Conservation (phyloP, 1,284 basidiomycete genomes). For the Apiotrichum veenhuisii region DNA sequence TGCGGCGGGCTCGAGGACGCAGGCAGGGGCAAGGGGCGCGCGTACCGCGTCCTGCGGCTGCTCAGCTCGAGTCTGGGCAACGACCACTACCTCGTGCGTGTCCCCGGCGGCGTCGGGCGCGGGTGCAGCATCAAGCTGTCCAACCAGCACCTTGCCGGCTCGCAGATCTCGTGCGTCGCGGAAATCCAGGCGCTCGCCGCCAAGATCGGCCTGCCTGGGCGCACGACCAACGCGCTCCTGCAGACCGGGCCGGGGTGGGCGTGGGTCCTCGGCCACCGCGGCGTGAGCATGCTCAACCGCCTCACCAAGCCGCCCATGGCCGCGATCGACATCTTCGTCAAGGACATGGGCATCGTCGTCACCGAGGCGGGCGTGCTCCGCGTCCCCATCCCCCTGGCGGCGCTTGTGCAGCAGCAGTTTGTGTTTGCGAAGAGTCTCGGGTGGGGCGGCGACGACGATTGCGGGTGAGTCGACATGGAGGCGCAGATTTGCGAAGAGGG, state of each 20-base stretch:
- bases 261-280: slow-evolving; percentile 22
- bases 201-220: slow-evolving; percentile 24
- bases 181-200: slow-evolving; percentile 31
- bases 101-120: slow-evolving; percentile 21
- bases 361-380: slow-evolving; percentile 11
- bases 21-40: background rate
- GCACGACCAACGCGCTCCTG: slow-evolving; percentile 10
- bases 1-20: slow-evolving; percentile 22
- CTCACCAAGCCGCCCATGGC: slow-evolving; percentile 18
- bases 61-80: slow-evolving; percentile 19
- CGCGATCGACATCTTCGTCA: slow-evolving; percentile 16
- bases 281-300: slow-evolving; percentile 20
- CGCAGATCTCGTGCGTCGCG: slow-evolving; percentile 23
- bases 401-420: slow-evolving; percentile 17
- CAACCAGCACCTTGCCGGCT: slow-evolving; percentile 22
- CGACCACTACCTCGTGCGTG: slow-evolving; percentile 11
- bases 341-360: slow-evolving; percentile 23
- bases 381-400: slow-evolving; percentile 9
- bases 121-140: slow-evolving; percentile 23
- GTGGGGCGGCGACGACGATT: slow-evolving; percentile 26
- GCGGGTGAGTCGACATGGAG: slow-evolving; percentile 8
- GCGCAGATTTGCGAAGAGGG: background rate
- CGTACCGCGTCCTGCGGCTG: slow-evolving; percentile 22
- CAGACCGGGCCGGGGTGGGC: slow-evolving; percentile 11
- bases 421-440: slow-evolving; percentile 11